A percentile compares a stretch with the other conserved stretches of the same genome.
phyloP scores from a whole-genome alignment of 441 rosid species.

The Melastoma candidum region DNA sequence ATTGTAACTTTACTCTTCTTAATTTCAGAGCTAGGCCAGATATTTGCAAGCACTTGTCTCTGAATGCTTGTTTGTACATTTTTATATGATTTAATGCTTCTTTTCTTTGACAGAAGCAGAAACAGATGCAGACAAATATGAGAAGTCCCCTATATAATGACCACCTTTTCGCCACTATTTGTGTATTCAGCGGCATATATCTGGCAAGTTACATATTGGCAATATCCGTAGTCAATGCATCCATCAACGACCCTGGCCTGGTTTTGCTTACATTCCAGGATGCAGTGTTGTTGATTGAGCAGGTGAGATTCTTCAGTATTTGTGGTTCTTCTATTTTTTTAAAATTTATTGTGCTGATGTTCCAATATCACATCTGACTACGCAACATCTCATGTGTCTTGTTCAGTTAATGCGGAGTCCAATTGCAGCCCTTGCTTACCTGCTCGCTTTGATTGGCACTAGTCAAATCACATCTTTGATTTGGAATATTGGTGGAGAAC shows the following conservation, averaged over 20 bases:
- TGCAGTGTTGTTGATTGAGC: slow-evolving; percentile 84
- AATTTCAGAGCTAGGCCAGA: too few relatives aligned
- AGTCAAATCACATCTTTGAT: too few relatives aligned
- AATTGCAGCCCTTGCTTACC: too few relatives aligned
- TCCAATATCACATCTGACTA: not conserved
- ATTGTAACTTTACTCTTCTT: too few relatives aligned
- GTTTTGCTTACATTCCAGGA: slow-evolving; percentile 22
- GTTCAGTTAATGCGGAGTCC: too few relatives aligned
- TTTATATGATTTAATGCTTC: not conserved
- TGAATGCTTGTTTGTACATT: not conserved
- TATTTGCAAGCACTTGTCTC: not conserved
- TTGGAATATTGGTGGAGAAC: too few relatives aligned
- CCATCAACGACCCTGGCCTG: slow-evolving; percentile 58
- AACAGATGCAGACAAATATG: slow-evolving; percentile 32
- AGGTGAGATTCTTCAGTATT: slow-evolving; percentile 33
- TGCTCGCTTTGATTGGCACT: too few relatives aligned
- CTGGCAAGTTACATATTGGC: slow-evolving; percentile 69
- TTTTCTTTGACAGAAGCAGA: slow-evolving; percentile 27
- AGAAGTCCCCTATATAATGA: slow-evolving; percentile 55
- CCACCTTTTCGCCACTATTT: slow-evolving; percentile 63
- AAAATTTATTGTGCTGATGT: not conserved
- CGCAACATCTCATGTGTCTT: too few relatives aligned
- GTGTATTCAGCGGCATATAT: slow-evolving; percentile 62
- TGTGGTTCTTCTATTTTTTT: too few relatives aligned
- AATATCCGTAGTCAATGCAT: slow-evolving; percentile 78